A percentile compares a stretch with the other conserved stretches of the same genome.
These are phyloP conservation scores for Phialophora expanda DNA, from an alignment of 2,329 filamentous ascomycete species.

Conservation along the genomic window DNA sequence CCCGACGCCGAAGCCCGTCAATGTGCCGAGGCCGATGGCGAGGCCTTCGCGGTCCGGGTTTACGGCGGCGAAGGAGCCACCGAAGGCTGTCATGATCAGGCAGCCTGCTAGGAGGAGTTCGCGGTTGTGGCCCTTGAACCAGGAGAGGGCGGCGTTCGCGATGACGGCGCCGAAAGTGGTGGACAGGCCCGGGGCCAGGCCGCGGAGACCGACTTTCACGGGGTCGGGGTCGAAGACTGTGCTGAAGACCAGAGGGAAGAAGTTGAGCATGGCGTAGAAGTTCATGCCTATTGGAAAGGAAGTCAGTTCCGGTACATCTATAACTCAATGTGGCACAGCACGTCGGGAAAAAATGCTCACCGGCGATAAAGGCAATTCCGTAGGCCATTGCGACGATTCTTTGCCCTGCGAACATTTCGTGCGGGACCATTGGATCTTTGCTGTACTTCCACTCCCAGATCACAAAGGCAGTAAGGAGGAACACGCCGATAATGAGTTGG, in stretches of 20 bases:
- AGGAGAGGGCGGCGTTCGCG: constrained; percentile 28
- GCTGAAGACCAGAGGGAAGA: constrained; percentile 30
- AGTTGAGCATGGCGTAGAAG: constrained; percentile 36
- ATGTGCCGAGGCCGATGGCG: constrained; percentile 63
- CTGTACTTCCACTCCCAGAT: constrained; percentile 31
- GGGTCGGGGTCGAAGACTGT: constrained; percentile 33
- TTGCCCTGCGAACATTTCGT: constrained; percentile 34
- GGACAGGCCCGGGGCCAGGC: constrained; percentile 27
- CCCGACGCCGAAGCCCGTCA: constrained; percentile 69
- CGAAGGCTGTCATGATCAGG: constrained; percentile 34
- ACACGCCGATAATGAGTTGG: constrained; percentile 28
- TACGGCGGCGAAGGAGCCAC: constrained; percentile 59
- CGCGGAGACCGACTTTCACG: constrained; percentile 31
- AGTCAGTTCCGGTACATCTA: background rate
- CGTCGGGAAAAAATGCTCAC: constrained; percentile 8
- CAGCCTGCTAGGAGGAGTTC: constrained; percentile 26
- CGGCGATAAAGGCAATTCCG: constrained; percentile 32
- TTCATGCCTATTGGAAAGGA: constrained; percentile 27
- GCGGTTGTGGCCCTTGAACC: constrained; percentile 32
- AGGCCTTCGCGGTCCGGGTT: constrained; percentile 58
- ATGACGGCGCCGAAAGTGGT: constrained; percentile 34
- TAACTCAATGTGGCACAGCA: background rate
- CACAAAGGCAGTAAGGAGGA: constrained; percentile 25
- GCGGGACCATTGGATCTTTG: constrained; percentile 35
- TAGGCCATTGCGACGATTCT: constrained; percentile 33